Evolutionary conservation across 129 eudicot species (phyloP).

Genomic region (Artemisia annua): DNA sequence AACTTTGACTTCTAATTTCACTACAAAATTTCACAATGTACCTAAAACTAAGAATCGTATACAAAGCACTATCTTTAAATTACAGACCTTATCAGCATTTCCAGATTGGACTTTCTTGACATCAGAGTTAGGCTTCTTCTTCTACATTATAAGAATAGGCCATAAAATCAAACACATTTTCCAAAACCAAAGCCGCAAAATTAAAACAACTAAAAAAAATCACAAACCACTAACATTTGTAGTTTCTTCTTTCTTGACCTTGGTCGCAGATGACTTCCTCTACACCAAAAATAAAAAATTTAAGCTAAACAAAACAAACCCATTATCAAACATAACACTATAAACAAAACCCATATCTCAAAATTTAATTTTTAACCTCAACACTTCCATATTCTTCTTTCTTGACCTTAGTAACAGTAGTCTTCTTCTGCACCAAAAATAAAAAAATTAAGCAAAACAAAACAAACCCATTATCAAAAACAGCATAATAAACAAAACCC

Average conservation of each 20-base stretch:
- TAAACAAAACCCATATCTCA: not conserved
- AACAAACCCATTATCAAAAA: conserved; percentile 3
- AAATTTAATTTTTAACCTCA: not conserved
- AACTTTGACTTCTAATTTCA: not conserved
- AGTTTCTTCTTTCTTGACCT: conserved; percentile 53
- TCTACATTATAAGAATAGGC: conserved; percentile 20
- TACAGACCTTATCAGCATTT: conserved; percentile 51
- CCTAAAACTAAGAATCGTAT: not conserved
- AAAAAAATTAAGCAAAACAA: not conserved
- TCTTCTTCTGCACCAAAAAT: not conserved
- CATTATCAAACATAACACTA: conserved; percentile 6
- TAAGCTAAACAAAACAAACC: not conserved
- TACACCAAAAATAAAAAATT: conserved; percentile 4
- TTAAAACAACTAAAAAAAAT: conserved; percentile 2
- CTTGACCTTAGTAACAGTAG: no score
- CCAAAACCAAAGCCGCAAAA: not conserved
- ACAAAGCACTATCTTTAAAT: not conserved
- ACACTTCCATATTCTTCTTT: no score
- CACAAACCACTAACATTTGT: conserved; percentile 18
- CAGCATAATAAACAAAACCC: not conserved
- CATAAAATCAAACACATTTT: not conserved
- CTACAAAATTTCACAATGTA: not conserved
- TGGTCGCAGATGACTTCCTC: conserved; percentile 24
- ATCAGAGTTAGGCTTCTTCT: conserved; percentile 30
- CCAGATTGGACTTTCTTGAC: conserved; percentile 46